Base-by-base conservation (phyloP, 1,139 yeast species). In the Kurtzmaniella quercitrusa region DNA sequence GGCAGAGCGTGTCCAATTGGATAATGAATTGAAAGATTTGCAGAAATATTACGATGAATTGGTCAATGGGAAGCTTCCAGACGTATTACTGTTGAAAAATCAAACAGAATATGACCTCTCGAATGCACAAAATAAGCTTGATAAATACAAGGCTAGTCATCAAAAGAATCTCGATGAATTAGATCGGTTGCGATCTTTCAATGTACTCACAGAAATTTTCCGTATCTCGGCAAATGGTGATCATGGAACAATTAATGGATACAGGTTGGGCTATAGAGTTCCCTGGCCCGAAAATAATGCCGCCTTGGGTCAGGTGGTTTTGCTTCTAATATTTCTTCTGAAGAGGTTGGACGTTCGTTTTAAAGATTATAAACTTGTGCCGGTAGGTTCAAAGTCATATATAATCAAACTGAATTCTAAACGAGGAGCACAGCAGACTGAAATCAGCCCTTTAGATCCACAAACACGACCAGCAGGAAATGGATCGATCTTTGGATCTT, bases 201-300 rank as follows among this genome's bases (percentile, higher is more conserved):
- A 93, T 58, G 89, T 93, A 2, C 89, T 84, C 60, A 84, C 80
- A 48, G 89, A 83, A 51, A 80, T 88, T 2, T 94, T 91, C 61
- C 74, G 81, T 47, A 91, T 93, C 15, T 85, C 94, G 0, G 84
- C 82, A 51, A 88, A 85, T 36, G 52, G 56, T 16, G 51, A 56
- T 43, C 88, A 85, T 63, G 97, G 95, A 1, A 85, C 94, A 0
- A 91, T 93, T 21, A 91, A 91, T 60, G 95, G 93, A 0, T 71
- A 88, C 38, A 65, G 96, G 44, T 60, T 93, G 12, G 98, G 98
- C 1, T 66, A 71, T 46, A 75, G 68, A 42, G 80, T 91, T 0
- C 86, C 94, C 2, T 89, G 96, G 95, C 80, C 88, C 41, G 98
- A 93, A 54, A 82, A 89, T 35, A 93, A 91, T 57, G 94, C 95